A percentile compares a stretch with the other conserved stretches of the same genome.
These are phyloP conservation scores for Skeletonema menzelii DNA, from an alignment of 108 stramenopile genomes.

Conservation along the genomic window DNA sequence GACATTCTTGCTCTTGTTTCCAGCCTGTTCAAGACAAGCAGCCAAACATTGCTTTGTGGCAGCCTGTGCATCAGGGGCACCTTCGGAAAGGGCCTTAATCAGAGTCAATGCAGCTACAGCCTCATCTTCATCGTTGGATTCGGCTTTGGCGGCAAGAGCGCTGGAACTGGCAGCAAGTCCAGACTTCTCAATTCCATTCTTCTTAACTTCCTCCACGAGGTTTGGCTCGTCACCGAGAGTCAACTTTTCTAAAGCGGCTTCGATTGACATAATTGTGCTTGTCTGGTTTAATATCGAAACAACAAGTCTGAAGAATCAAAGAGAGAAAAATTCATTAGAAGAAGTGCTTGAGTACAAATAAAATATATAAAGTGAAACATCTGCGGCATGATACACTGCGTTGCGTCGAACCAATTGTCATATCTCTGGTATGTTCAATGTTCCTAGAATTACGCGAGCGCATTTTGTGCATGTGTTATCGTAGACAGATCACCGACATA, in stretches of 20 bases:
- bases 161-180: slow-evolving; percentile 72
- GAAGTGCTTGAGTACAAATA: background rate
- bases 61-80: slow-evolving; percentile 70
- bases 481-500: background rate
- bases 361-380: background rate
- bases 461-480: background rate
- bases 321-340: background rate
- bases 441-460: background rate
- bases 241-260: slow-evolving; percentile 75
- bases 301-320: background rate
- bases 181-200: slow-evolving; percentile 81
- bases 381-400: background rate
- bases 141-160: slow-evolving; percentile 71
- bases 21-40: slow-evolving; percentile 76
- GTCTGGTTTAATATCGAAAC: background rate
- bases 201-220: slow-evolving; percentile 76
- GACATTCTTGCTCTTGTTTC: slow-evolving; percentile 68
- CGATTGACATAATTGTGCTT: slow-evolving; percentile 40
- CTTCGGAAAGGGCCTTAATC: slow-evolving; percentile 75
- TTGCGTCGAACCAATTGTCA: background rate
- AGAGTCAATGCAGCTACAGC: slow-evolving; percentile 77
- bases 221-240: slow-evolving; percentile 77
- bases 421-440: background rate
- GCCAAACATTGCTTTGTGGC: slow-evolving; percentile 74
- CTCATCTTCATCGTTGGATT: slow-evolving; percentile 76